Base-by-base conservation (phyloP, 1,284 basidiomycete genomes). In the Pisolithus thermaeus region DNA sequence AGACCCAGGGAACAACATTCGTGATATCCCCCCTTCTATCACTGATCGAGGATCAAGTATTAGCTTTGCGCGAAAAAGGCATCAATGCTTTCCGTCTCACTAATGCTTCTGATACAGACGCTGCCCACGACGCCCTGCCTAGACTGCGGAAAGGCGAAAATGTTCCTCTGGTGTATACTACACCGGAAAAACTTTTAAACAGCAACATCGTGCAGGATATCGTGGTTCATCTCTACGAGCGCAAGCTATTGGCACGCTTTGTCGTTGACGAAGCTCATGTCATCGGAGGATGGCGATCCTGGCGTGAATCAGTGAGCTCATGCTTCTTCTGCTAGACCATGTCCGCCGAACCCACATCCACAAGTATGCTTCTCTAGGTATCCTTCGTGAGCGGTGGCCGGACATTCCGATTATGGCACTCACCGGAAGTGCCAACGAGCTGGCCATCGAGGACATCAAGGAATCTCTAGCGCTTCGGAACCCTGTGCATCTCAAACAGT, bases 181-280 rank as follows among this genome's bases (percentile, higher is more conserved):
- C 96, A 0, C 96, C 97, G 0, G 97, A 99, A 70, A 90, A 90
- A 70, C 70, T 96, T 51, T 78, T 80, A 37, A 80, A 81, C 59
- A 90, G 81, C 47, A 70, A 70, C 0, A 62, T 65, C n/a, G 79
- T 90, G 54, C 77, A 74, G 58, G 68, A 65, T 7, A 77, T 87
- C 20, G 67, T 97, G 20, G 59, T 68, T 14, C 68, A 72, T 32
- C 73, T 98, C 3, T 76, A 91, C 59, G 59, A 69, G 1, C 65
- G 72, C 12, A 72, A 77, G 3, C 70, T 78, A 52, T 68, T 99
- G 28, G 93, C 92, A 5, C 78, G 96, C 25, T 97, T 99, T 64
- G 93, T 97, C 0, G 80, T 98, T 50, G 97, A 99, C 64, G 96
- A 99, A 64, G 96, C 94, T 1, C 97, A 99, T 66, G 94, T 93